Base-by-base conservation (phyloP, 1,284 basidiomycete species). In the Heliocybe sulcata region DNA sequence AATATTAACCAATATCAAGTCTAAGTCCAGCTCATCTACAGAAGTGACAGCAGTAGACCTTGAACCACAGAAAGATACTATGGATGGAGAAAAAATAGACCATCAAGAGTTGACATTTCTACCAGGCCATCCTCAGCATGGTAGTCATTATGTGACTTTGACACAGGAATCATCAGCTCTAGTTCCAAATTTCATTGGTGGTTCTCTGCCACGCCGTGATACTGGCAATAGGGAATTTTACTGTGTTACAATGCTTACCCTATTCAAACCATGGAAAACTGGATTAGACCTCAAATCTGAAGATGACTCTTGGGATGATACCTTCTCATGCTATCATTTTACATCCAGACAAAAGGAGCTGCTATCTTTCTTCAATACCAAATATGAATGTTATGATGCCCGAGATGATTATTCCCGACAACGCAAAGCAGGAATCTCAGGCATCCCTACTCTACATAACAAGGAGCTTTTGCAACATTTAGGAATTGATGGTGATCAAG, bases 341-440 rank as follows among this genome's bases (percentile, higher is more conserved):
- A 56, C 54, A n/a, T 12, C 35, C 19, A 19, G 57, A 14, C 53
- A 60, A 20, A 4, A 9, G 23, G 50, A 61, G 11, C 22, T 60
- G 1, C 61, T 64, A 56, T 58, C 58, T 4, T 55, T 54, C 35
- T 60, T 64, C 31, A 47, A 66, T 38, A 51, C 64, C 2, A 51
- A 49, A n/a, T 63, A 66, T 57, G 62, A 65, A 54, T 65, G 63
- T 42, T 51, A 57, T 25, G 63, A 65, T 60, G 61, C 61, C n/a
- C 42, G 62, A 38, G 59, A 66, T 55, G 63, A 66, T 52, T 66
- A 42, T 54, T 31, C 12, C 8, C 8, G 45, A 16, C 26, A 20
- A 4, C 8, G 16, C 11, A 35, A 48, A 27, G n/a, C 16, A 48
- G 53, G 25, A 50, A 22, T 27, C 25, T 12, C 38, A 23, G 25